Conservation (phyloP, 2,329 filamentous ascomycete genomes). For the Aspergillus sp. region DNA sequence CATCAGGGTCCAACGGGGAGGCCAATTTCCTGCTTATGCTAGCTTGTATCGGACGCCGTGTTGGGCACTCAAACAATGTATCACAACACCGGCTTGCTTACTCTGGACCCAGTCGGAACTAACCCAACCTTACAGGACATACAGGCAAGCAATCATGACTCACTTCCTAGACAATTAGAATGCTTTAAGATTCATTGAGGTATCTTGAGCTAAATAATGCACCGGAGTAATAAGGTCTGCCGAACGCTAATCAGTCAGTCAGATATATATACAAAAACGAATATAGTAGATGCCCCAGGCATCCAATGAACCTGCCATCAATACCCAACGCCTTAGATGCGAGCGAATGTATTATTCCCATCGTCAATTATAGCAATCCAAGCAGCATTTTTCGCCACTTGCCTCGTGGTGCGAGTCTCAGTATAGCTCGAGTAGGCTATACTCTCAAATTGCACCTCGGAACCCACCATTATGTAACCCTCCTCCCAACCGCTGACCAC, state of each 20-base stretch:
- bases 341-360: background rate
- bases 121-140: background rate
- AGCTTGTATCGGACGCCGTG: background rate
- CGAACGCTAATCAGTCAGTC: background rate
- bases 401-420: background rate
- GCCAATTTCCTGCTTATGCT: background rate
- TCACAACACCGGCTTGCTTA: background rate
- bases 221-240: background rate
- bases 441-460: background rate
- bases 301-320: background rate
- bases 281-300: background rate
- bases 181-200: background rate
- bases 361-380: background rate
- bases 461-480: slow-evolving; percentile 19
- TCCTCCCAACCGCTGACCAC: slow-evolving; percentile 32
- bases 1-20: background rate
- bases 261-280: background rate
- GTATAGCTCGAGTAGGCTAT: background rate
- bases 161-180: background rate
- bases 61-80: background rate
- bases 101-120: background rate
- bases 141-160: too few species aligned
- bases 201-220: background rate
- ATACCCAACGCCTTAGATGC: background rate
- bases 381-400: background rate